Conservation (phyloP, 495 filamentous ascomycete species). For the Penicillium chermesinum region DNA sequence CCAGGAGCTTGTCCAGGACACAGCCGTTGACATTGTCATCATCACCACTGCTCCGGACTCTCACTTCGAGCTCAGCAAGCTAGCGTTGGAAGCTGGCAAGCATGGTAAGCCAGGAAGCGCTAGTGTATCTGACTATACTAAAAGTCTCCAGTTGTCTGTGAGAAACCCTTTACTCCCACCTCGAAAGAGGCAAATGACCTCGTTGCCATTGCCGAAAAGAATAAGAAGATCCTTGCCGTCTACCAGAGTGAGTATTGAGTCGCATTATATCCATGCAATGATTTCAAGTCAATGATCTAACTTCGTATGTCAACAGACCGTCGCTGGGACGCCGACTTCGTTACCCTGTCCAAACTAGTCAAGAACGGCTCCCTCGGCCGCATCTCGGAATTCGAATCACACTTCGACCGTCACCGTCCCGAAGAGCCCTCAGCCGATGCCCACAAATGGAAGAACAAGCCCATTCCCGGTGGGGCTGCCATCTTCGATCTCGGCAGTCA, state of each 20-base stretch:
- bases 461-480: conserved; percentile 63
- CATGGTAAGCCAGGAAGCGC: conserved; percentile 55
- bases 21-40: conserved; percentile 63
- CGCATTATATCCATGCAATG: not conserved
- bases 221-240: conserved; percentile 62
- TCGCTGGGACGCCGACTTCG: conserved; percentile 80
- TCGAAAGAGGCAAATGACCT: conserved; percentile 66
- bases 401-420: conserved; percentile 77
- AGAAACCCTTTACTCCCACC: conserved; percentile 84
- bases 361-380: conserved; percentile 52
- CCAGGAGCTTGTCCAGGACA: conserved; percentile 61
- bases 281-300: not conserved
- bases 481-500: conserved; percentile 84
- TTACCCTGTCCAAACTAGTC: conserved; percentile 63
- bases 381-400: conserved; percentile 74
- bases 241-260: conserved; percentile 62
- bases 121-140: too few species aligned
- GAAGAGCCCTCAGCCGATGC: conserved; percentile 40
- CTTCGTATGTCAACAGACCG: conserved; percentile 48
- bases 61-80: conserved; percentile 61
- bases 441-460: conserved; percentile 66
- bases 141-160: conserved; percentile 56
- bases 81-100: conserved; percentile 69
- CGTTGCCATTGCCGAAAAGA: conserved; percentile 56
- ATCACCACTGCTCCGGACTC: conserved; percentile 71